Conservation (phyloP, 2,329 filamentous ascomycete genomes). For the Parastagonospora nodorum region DNA sequence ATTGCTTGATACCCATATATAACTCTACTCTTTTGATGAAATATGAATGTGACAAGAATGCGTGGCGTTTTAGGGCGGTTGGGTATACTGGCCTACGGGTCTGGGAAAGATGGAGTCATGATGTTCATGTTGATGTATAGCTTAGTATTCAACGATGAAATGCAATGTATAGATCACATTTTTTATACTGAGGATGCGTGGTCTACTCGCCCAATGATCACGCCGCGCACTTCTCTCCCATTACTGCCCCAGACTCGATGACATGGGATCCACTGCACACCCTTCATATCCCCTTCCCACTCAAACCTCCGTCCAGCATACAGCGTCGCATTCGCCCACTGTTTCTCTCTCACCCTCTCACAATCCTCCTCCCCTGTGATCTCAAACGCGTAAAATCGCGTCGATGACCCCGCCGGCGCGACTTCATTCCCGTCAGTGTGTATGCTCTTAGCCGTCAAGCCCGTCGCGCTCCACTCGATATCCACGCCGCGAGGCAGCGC, state of each 20-base stretch:
- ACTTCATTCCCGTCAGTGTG: background rate
- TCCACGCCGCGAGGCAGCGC: slow-evolving; percentile 73
- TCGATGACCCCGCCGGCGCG: background rate
- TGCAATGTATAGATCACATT: background rate
- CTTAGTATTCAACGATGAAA: background rate
- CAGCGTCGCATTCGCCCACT: slow-evolving; percentile 26
- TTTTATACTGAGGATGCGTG: background rate
- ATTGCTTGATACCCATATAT: slow-evolving; percentile 52
- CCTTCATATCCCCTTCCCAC: slow-evolving; percentile 5
- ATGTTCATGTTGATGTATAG: background rate
- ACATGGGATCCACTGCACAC: slow-evolving; percentile 41
- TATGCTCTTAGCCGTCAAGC: slow-evolving; percentile 47
- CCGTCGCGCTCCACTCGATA: slow-evolving; percentile 84
- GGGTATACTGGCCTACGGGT: background rate
- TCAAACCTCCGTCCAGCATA: slow-evolving; percentile 23
- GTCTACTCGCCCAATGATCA: slow-evolving; percentile 33
- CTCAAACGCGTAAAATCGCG: slow-evolving; percentile 22
- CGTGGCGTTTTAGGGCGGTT: slow-evolving; percentile 14
- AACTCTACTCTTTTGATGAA: slow-evolving; percentile 16
- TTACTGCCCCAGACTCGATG: slow-evolving; percentile 34
- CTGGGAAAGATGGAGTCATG: background rate
- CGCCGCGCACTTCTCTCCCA: slow-evolving; percentile 27
- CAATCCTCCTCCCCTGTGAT: slow-evolving; percentile 7
- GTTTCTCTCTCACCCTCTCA: background rate
- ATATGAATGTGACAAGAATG: slow-evolving; percentile 8